Base-by-base conservation (phyloP, 2,329 filamentous ascomycete genomes). In the Venturiaceae sp. region DNA sequence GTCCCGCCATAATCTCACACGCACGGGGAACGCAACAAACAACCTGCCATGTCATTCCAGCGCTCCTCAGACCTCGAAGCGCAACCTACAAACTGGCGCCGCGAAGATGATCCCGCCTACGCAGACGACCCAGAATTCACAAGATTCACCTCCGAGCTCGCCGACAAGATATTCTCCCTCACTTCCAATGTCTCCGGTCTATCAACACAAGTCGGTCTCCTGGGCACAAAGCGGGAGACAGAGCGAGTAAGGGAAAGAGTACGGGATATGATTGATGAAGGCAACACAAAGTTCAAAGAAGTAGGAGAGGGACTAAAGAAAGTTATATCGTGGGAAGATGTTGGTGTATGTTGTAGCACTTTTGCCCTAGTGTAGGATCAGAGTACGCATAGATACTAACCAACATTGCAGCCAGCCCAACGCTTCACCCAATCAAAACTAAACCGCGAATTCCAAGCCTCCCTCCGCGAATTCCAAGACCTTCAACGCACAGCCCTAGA, bases 41-140 rank as follows among this genome's bases (percentile, higher is more conserved):
- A n/a, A n/a, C n/a, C n/a, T n/a, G n/a, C n/a, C n/a, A 97, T 97
- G 92, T 96, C 92, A 19, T 97, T 94, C 75, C 88, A 96, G 71
- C 88, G 90, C 66, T 82, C 94, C 63, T 88, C 88, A 59, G 87
- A 83, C 62, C 80, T 96, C 64, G 92, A 97, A 77, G 85, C 92
- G 64, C 87, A 88, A 73, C 83, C 84, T 41, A 85, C 84, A 32
- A 83, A 78, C 62, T 81, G 80, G 75, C 80, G 88, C 62, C 82
- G 84, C 63, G 79, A 83, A 61, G 84, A 87, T 71, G 87, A 88
- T 69, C 79, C 85, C 50, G 77, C 84, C 67, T 99, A 96, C 75
- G 80, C 83, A 68, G 94, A 99, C 75, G 90, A 97, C 71, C 94
- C 94, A 55, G 91, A 91, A 63, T 99, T 97, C 80, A 83, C 90